Evolutionary conservation across 2,329 filamentous ascomycete genomes (phyloP).

Genomic region (Blastomyces parvus): DNA sequence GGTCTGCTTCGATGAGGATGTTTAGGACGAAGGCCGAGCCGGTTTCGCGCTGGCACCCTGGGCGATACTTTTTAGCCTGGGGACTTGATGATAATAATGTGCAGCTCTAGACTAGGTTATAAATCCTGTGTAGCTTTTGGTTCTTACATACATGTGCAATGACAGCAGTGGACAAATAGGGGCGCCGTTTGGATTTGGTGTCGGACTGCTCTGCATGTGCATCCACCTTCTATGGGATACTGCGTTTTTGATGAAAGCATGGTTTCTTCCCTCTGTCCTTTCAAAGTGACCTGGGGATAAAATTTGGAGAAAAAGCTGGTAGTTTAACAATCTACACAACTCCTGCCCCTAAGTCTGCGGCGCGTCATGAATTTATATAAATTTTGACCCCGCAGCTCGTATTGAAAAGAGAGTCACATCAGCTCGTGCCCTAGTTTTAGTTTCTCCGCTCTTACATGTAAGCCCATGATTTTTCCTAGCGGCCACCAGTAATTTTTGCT

Average conservation of each 20-base stretch:
- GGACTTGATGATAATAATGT: not conserved
- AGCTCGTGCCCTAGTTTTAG: not conserved
- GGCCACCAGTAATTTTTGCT: not conserved
- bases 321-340: not conserved
- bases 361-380: not conserved
- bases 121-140: not conserved
- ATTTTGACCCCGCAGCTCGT: not conserved
- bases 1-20: conserved; percentile 34
- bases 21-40: conserved; percentile 35
- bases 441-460: no score
- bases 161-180: conserved; percentile 40
- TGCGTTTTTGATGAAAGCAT: conserved; percentile 8
- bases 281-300: not conserved
- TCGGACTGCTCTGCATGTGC: conserved; percentile 22
- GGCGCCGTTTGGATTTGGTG: conserved; percentile 22
- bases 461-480: no score
- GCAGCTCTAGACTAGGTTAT: not conserved
- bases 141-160: conserved; percentile 31
- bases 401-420: not conserved
- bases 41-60: conserved; percentile 38
- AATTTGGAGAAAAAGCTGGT: not conserved
- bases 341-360: not conserved
- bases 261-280: not conserved
- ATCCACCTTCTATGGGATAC: conserved; percentile 23
- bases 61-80: not conserved